phyloP scores from a whole-genome alignment of 2,329 filamentous ascomycete genomes.

The Pezicula rhizophila region DNA sequence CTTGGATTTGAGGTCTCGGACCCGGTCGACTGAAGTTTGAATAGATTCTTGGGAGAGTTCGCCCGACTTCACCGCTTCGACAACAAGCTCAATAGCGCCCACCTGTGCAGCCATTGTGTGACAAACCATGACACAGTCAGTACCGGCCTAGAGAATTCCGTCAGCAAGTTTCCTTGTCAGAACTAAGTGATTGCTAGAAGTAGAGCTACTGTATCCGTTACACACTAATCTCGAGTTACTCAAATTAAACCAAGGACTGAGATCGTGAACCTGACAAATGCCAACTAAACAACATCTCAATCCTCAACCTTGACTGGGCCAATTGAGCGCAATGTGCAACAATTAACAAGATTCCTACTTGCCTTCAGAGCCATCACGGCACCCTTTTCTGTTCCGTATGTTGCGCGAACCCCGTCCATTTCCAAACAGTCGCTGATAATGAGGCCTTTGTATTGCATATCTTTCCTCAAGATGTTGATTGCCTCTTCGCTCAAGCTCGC shows the following conservation, averaged over 20 bases:
- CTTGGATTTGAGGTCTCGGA: conserved; percentile 30
- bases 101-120: conserved; percentile 36
- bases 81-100: conserved; percentile 32
- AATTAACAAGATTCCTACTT: neutral
- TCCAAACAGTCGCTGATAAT: conserved; percentile 39
- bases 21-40: conserved; percentile 29
- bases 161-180: neutral
- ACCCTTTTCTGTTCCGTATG: conserved; percentile 34
- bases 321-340: neutral
- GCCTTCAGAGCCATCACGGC: conserved; percentile 33
- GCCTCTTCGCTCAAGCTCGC: conserved; percentile 32
- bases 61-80: conserved; percentile 30
- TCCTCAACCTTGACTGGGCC: too few relatives aligned
- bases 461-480: conserved; percentile 32
- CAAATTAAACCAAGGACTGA: too few relatives aligned
- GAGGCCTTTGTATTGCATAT: conserved; percentile 37
- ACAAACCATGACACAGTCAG: conserved; percentile 39
- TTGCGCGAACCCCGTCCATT: conserved; percentile 36
- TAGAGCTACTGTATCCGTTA: too few relatives aligned
- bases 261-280: too few relatives aligned
- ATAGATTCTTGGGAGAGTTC: conserved; percentile 27
- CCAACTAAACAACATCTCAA: too few relatives aligned
- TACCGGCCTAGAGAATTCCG: conserved; percentile 27
- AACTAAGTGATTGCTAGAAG: neutral
- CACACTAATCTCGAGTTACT: too few relatives aligned